phyloP scores from a whole-genome alignment of 495 filamentous ascomycete genomes.

The Podospora pseudocomata region DNA sequence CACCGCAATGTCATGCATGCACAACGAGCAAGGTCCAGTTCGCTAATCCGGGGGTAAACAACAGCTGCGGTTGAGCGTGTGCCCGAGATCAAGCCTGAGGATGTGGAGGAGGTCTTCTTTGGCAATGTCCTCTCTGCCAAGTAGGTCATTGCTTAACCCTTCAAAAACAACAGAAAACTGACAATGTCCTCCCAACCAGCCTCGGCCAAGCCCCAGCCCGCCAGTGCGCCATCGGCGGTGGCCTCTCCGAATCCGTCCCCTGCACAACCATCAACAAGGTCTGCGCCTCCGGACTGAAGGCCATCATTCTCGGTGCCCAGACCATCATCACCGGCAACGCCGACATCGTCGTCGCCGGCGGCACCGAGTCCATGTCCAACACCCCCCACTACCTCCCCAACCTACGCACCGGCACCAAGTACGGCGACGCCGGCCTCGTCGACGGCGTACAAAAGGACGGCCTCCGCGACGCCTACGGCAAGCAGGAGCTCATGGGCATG shows the following conservation, averaged over 20 bases:
- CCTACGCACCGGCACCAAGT: slow-evolving; percentile 80
- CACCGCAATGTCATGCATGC: not conserved
- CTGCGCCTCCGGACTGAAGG: slow-evolving; percentile 90
- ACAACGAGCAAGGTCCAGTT: slow-evolving; percentile 16
- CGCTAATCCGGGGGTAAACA: slow-evolving; percentile 19
- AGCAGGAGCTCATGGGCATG: slow-evolving; percentile 91
- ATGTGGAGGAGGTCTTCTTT: slow-evolving; percentile 95
- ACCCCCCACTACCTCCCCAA: slow-evolving; percentile 91
- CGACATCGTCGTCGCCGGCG: slow-evolving; percentile 84
- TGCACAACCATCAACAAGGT: slow-evolving; percentile 98
- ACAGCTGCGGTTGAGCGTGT: slow-evolving; percentile 80
- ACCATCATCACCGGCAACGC: slow-evolving; percentile 95
- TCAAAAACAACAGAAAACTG: slow-evolving; percentile 9
- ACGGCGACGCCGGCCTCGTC: slow-evolving; percentile 77
- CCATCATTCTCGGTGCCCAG: slow-evolving; percentile 90
- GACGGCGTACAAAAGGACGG: slow-evolving; percentile 93
- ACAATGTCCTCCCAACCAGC: slow-evolving; percentile 45
- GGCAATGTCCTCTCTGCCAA: slow-evolving; percentile 96
- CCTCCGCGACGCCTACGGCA: slow-evolving; percentile 83
- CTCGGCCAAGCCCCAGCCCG: slow-evolving; percentile 94
- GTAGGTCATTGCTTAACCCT: slow-evolving; percentile 52
- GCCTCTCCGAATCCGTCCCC: slow-evolving; percentile 71
- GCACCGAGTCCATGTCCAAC: slow-evolving; percentile 97
- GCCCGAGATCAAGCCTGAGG: slow-evolving; percentile 77
- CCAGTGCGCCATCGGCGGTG: slow-evolving; percentile 85